Evolutionary conservation across 1,139 yeast species (phyloP), one percentile per base, ranked within the genome.

Genomic region (Hyphopichia fennica): DNA sequence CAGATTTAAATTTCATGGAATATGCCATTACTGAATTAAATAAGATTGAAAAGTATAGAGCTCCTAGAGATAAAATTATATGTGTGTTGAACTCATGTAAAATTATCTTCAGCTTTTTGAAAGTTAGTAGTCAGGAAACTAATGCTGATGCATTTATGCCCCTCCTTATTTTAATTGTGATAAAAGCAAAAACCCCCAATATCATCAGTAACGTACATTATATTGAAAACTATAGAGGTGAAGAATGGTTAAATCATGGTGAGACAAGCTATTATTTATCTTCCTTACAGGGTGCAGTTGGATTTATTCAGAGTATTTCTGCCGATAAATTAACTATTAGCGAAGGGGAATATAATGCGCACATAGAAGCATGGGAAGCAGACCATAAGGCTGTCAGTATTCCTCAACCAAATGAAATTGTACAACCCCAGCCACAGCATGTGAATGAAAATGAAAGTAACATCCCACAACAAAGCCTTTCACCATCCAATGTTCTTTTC

Each of bases 121-220:
- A 90, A 50, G 86, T 84, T 43, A 77, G 79, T 33, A 85, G 83
- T 43, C 70, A 72, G 45, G 95, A 88, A 53, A 70, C 78, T 2
- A 91, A 91, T 51, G 99, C 99, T 0, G 99, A 95, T 63, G 80
- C 88, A 23, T 95, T 95, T 60, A 76, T 95, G 22, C 99, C 99
- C 0, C 64, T 93, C 37, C 68, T 95, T 40, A 90, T 95, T 30
- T 82, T 84, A 51, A 86, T 93, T 7, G 78, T 91, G 2, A 64
- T 93, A 37, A 84, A 83, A 52, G 83, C 96, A 1, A 74, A 77
- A 40, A 77, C 85, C 0, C 69, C 69, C 29, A 67, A 82, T 52
- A 65, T 95, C 27, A 76, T 81, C 15, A 88, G 96, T 16, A 91
- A 93, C 57, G 66, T 91, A 48, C 82, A 79, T 48, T 95, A 89